Conservation (phyloP, 2,329 filamentous ascomycete species). For the Aspergillus floridensis region DNA sequence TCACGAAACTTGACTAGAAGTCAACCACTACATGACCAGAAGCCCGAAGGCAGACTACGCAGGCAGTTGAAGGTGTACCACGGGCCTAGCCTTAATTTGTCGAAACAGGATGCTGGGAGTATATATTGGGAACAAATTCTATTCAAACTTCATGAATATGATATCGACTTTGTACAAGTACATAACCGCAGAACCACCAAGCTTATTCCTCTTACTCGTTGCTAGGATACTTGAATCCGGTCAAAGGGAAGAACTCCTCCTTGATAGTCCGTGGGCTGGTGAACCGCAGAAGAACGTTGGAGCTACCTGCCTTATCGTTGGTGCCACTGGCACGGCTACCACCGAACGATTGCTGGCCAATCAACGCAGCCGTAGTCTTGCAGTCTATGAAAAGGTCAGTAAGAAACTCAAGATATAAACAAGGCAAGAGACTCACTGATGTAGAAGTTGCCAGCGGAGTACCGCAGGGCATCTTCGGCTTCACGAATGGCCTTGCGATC, state of each 20-base stretch:
- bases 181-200: background rate
- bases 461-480: conserved; percentile 36
- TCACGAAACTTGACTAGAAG: too few species aligned
- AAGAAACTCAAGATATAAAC: background rate
- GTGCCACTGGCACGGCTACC: conserved; percentile 67
- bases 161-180: background rate
- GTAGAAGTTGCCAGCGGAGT: conserved; percentile 43
- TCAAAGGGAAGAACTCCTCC: conserved; percentile 67
- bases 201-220: conserved; percentile 43
- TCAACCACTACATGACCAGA: too few species aligned
- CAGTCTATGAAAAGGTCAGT: conserved; percentile 27
- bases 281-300: conserved; percentile 60
- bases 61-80: too few species aligned
- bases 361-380: conserved; percentile 65
- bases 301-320: conserved; percentile 69
- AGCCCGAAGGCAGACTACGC: too few species aligned
- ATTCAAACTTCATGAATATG: background rate
- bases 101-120: background rate
- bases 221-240: conserved; percentile 64
- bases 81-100: too few species aligned
- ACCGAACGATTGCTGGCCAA: conserved; percentile 71
- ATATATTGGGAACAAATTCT: background rate
- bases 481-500: conserved; percentile 36
- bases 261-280: conserved; percentile 65
- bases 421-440: conserved; percentile 30